These are phyloP conservation scores for Pterula multifida DNA, from an alignment of 1,284 basidiomycete genomes.

Conservation along the genomic window DNA sequence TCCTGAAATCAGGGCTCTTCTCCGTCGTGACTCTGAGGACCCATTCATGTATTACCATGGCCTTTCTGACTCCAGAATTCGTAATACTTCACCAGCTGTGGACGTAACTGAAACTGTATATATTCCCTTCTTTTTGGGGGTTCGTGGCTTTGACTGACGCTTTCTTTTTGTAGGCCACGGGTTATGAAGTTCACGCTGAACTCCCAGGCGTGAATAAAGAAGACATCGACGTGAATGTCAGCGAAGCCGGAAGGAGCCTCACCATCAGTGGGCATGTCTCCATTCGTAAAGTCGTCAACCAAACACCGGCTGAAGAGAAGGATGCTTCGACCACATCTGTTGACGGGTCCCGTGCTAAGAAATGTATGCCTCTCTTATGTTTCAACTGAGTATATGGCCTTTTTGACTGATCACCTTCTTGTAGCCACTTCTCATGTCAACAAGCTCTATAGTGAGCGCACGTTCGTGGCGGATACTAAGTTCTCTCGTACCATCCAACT, in stretches of 20 bases:
- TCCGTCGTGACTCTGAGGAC: slow-evolving; percentile 36
- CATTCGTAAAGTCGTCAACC: background rate
- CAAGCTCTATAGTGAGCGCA: background rate
- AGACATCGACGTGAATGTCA: slow-evolving; percentile 17
- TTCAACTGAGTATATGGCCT: too few relatives aligned
- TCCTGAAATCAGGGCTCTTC: slow-evolving; percentile 18
- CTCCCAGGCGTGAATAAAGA: slow-evolving; percentile 20
- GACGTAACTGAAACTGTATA: slow-evolving; percentile 14
- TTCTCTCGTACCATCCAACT: slow-evolving; percentile 17
- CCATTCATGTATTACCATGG: slow-evolving; percentile 16
- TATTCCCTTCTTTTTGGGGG: background rate
- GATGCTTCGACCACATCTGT: background rate
- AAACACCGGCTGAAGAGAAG: background rate
- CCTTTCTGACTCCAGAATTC: slow-evolving; percentile 13
- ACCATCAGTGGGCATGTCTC: slow-evolving; percentile 14
- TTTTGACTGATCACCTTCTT: too few relatives aligned
- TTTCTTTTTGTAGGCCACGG: slow-evolving; percentile 4
- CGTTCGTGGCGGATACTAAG: slow-evolving; percentile 6
- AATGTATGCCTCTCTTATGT: background rate
- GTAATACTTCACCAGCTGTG: slow-evolving; percentile 4
- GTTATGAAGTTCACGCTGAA: slow-evolving; percentile 18
- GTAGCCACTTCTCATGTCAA: background rate
- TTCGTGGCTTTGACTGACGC: background rate
- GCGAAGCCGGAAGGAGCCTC: slow-evolving; percentile 16
- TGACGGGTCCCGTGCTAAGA: background rate